Conservation (phyloP, 768 basidiomycete genomes). For the Kwoniella mangroviensis region DNA sequence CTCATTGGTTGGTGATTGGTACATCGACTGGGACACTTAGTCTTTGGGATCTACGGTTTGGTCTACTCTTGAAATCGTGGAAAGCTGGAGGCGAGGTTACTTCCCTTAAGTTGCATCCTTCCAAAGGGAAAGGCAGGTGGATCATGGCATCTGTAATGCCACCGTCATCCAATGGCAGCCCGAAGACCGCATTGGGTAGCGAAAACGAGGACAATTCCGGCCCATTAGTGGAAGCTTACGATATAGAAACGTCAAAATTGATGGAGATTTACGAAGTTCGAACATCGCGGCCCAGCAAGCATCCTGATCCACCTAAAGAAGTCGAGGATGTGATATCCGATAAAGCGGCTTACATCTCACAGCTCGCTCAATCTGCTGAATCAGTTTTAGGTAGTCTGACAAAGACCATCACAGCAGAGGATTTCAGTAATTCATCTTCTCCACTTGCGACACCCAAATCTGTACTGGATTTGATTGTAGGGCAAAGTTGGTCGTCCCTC, state of each 20-base stretch:
- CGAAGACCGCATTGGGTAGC: background rate
- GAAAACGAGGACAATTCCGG: slow-evolving; percentile 57
- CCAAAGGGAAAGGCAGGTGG: slow-evolving; percentile 86
- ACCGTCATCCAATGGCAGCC: slow-evolving; percentile 7
- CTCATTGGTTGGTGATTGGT: slow-evolving; percentile 85
- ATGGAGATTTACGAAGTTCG: slow-evolving; percentile 77
- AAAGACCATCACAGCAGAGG: slow-evolving; percentile 19
- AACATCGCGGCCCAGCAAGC: slow-evolving; percentile 24
- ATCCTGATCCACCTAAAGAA: slow-evolving; percentile 1
- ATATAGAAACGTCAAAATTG: slow-evolving; percentile 77
- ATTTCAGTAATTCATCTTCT: slow-evolving; percentile 8
- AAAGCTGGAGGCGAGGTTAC: slow-evolving; percentile 63
- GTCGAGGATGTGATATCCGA: slow-evolving; percentile 23
- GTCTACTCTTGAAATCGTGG: slow-evolving; percentile 86
- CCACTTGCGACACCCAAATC: slow-evolving; percentile 1
- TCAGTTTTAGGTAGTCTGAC: background rate
- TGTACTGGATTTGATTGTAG: slow-evolving; percentile 34
- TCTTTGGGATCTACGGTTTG: slow-evolving; percentile 95
- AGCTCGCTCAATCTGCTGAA: slow-evolving; percentile 21
- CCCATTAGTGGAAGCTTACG: slow-evolving; percentile 83
- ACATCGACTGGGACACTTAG: slow-evolving; percentile 82
- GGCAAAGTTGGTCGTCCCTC: slow-evolving; percentile 34
- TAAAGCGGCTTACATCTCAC: slow-evolving; percentile 27
- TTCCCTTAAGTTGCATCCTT: slow-evolving; percentile 74
- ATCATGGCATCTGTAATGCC: slow-evolving; percentile 80